Evolutionary conservation across 805 yeast species (phyloP).

Genomic region (Pichia pseudocactophila): DNA sequence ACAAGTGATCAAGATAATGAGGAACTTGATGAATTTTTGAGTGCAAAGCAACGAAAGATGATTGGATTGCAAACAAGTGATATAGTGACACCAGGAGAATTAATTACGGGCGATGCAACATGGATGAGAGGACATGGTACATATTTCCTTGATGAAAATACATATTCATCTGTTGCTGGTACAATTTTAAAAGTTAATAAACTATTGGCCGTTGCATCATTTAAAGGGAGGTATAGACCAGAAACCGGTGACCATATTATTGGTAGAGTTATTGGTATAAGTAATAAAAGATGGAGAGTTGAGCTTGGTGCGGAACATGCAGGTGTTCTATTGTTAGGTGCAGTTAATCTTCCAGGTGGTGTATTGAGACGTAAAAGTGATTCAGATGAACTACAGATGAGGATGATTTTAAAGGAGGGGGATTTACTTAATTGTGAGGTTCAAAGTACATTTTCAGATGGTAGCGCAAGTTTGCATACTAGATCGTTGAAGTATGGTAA

Average conservation of each 20-base stretch:
- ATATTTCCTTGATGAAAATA: constrained; percentile 61
- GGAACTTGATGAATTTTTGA: constrained; percentile 11
- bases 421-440: constrained; percentile 94
- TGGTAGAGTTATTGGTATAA: constrained; percentile 91
- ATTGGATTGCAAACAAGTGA: constrained; percentile 11
- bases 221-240: constrained; percentile 81
- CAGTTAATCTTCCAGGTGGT: constrained; percentile 97
- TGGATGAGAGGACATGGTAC: constrained; percentile 99
- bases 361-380: constrained; percentile 89
- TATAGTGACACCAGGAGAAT: constrained; percentile 90
- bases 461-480: constrained; percentile 89
- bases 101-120: constrained; percentile 88
- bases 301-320: constrained; percentile 94
- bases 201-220: constrained; percentile 74
- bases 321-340: constrained; percentile 87
- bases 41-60: constrained; percentile 5
- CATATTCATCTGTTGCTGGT: constrained; percentile 91
- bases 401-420: constrained; percentile 89
- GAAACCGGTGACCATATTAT: constrained; percentile 95
- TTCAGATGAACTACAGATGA: constrained; percentile 93
- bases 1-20: constrained; percentile 2
- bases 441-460: constrained; percentile 80
- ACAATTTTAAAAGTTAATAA: constrained; percentile 78
- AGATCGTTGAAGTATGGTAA: constrained; percentile 94
- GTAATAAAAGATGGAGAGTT: constrained; percentile 91